Conservation (phyloP, 2,329 filamentous ascomycete genomes). For the Aspergillus quadrilineatus region DNA sequence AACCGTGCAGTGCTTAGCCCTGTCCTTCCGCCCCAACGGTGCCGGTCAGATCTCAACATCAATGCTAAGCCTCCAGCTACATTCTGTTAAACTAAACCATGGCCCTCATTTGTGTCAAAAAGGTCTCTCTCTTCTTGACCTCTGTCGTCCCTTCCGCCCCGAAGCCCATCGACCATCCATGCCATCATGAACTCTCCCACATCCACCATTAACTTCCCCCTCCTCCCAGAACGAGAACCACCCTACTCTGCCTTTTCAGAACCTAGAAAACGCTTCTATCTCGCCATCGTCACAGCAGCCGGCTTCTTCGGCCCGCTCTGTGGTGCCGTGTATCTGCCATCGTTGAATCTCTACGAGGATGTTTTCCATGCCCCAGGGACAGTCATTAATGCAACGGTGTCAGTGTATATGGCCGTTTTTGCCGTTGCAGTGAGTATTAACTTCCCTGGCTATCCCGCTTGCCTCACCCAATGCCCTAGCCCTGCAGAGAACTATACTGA, state of each 20-base stretch:
- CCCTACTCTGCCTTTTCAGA: conserved; percentile 43
- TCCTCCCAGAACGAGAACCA: not conserved
- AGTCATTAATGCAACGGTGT: conserved; percentile 46
- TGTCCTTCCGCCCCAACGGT: too few relatives aligned
- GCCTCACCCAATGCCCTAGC: not conserved
- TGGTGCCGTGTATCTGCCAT: conserved; percentile 48
- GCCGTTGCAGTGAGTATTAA: conserved; percentile 35
- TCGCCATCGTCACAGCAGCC: conserved; percentile 41
- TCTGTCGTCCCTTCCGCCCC: not conserved
- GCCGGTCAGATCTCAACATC: too few relatives aligned
- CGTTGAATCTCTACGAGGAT: conserved; percentile 38
- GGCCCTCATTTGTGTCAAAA: too few relatives aligned
- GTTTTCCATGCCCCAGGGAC: conserved; percentile 39
- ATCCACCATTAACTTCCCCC: not conserved
- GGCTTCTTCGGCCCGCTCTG: conserved; percentile 47
- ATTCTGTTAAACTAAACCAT: too few relatives aligned
- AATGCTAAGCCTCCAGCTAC: too few relatives aligned
- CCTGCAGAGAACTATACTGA: not conserved
- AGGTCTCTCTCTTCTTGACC: not conserved
- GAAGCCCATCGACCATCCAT: too few relatives aligned
- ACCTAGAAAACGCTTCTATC: conserved; percentile 38
- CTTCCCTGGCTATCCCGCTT: not conserved
- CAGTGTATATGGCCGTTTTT: conserved; percentile 48
- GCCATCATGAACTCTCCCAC: not conserved
- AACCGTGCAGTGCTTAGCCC: too few relatives aligned